Evolutionary conservation across 106 monocot genomes (phyloP).

Genomic region (Allium sativum): DNA sequence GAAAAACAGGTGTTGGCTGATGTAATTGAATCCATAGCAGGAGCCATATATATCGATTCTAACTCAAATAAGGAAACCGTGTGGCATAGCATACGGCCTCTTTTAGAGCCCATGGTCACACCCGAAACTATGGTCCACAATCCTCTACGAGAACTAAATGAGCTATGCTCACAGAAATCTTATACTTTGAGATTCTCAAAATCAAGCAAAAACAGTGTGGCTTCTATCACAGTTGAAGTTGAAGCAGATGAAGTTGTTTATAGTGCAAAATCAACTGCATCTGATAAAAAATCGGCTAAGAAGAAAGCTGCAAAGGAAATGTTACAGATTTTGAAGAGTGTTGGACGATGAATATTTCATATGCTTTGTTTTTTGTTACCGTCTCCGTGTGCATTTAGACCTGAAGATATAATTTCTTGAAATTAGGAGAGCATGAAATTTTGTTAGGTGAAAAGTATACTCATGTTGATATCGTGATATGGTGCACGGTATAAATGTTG

Average conservation of each 20-base stretch:
- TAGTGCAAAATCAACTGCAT: conserved; percentile 12
- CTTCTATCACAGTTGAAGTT: conserved; percentile 22
- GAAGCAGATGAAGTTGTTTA: conserved; percentile 13
- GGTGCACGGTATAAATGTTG: too few relatives aligned
- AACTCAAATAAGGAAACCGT: conserved; percentile 31
- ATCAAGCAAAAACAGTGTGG: conserved; percentile 4
- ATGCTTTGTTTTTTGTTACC: too few relatives aligned
- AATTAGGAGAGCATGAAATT: too few relatives aligned
- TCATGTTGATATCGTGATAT: too few relatives aligned
- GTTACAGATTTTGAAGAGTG: conserved; percentile 12
- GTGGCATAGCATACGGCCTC: conserved; percentile 40
- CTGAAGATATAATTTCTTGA: too few relatives aligned
- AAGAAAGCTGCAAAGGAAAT: conserved; percentile 25
- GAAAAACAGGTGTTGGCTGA: conserved; percentile 49
- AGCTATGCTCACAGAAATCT: conserved; percentile 25
- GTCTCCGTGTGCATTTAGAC: too few relatives aligned
- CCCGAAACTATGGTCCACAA: conserved; percentile 44
- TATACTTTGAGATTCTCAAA: conserved; percentile 9
- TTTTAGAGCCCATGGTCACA: conserved; percentile 52
- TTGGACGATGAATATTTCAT: neutral
- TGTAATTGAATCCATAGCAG: conserved; percentile 60
- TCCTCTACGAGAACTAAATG: conserved; percentile 44
- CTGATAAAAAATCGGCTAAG: conserved; percentile 21
- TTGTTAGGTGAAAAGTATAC: too few relatives aligned
- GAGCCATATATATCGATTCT: conserved; percentile 53